Evolutionary conservation across 352 stramenopile species (phyloP), one percentile per base, ranked within the genome.

Genomic region (Plasmopara halstedii): DNA sequence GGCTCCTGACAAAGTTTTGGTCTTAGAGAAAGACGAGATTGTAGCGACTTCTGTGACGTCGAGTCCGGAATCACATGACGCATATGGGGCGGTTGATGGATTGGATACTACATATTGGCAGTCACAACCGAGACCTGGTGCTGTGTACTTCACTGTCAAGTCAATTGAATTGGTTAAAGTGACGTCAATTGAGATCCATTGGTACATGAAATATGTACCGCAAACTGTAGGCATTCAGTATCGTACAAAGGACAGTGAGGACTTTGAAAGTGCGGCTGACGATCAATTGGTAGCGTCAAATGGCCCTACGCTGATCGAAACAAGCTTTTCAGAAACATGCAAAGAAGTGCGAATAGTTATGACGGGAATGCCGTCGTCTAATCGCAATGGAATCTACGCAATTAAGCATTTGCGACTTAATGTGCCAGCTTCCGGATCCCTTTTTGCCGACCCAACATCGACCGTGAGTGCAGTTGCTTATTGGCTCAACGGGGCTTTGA

Each of bases 31-130:
- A 26, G 53, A 68, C 0, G 64, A 66, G 40, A 67, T 92, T 14
- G 58, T 78, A 3, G 80, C 64, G 18, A 82, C 76, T 2, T 90
- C 79, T 0, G 57, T 56, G 17, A 63, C 67, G n/a, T 56, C 67
- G 7, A 82, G 38, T 25, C 77, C 73, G 8, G 62, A 71, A 11
- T 34, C 58, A 2, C 64, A 85, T 49, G 53, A 56, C 26, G 62
- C 72, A 0, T 58, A 74, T 20, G 64, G 77, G 11, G 77, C 75
- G 0, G 50, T 92, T 5, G 70, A 94, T 59, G 66, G 59, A 19
- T 49, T 46, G 11, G 59, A 83, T 1, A 59, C 49, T 9, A 85
- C 75, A n/a, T 89, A 72, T 31, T 94, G 83, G 83, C 71, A 88
- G 39, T 89, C 83, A 8, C 65, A 83, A 34, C 58, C 60, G 17